These are phyloP conservation scores for Metschnikowia aberdeeniae DNA, from an alignment of 805 yeast genomes.

Conservation along the genomic window DNA sequence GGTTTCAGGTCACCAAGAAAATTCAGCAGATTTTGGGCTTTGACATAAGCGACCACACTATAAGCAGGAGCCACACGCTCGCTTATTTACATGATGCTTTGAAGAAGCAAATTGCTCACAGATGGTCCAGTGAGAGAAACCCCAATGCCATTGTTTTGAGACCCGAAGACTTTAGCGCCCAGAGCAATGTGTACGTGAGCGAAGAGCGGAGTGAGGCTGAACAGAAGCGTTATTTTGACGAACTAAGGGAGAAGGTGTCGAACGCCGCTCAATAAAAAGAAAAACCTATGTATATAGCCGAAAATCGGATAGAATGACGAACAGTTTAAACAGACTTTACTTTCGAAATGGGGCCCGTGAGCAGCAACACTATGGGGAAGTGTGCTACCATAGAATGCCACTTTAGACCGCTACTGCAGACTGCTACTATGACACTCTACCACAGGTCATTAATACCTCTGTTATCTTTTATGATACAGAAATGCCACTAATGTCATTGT, in stretches of 20 bases:
- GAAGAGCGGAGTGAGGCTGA: slow-evolving; percentile 45
- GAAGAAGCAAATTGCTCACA: slow-evolving; percentile 33
- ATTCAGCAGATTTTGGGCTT: slow-evolving; percentile 48
- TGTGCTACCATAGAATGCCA: too few relatives aligned
- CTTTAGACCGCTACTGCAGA: too few relatives aligned
- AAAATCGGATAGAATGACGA: background rate
- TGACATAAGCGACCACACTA: slow-evolving; percentile 48
- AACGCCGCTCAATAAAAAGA: slow-evolving; percentile 23
- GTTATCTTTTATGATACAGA: too few relatives aligned
- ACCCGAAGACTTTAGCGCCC: slow-evolving; percentile 48
- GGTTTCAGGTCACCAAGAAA: slow-evolving; percentile 48
- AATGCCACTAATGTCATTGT: too few relatives aligned
- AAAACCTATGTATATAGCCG: slow-evolving; percentile 3
- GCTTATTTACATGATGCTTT: slow-evolving; percentile 37
- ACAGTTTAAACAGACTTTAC: too few relatives aligned
- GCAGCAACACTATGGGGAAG: too few relatives aligned
- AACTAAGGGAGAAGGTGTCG: slow-evolving; percentile 45
- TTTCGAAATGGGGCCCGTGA: background rate
- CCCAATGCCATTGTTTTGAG: slow-evolving; percentile 73
- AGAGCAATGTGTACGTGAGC: slow-evolving; percentile 51
- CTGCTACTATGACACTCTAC: too few relatives aligned
- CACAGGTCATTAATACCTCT: too few relatives aligned
- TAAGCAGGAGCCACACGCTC: slow-evolving; percentile 41
- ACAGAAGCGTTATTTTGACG: slow-evolving; percentile 43
- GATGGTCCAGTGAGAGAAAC: slow-evolving; percentile 55